A percentile compares a stretch with the other conserved stretches of the same genome.
These are phyloP conservation scores for Cenchrus americanus DNA, from an alignment of 176 grass and related monocot species.

Conservation along the genomic window DNA sequence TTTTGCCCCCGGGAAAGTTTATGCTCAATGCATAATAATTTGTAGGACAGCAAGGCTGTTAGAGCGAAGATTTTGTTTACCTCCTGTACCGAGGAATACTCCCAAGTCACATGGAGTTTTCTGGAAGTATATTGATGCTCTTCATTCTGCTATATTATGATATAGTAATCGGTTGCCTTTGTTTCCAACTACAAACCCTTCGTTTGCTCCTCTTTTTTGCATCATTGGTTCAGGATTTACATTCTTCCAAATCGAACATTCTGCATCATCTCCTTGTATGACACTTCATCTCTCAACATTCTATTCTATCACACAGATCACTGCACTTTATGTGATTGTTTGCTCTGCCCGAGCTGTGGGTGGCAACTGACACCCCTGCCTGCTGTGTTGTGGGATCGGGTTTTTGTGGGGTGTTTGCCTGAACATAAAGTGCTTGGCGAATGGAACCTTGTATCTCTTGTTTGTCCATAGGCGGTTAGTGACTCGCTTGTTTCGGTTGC, in stretches of 20 bases:
- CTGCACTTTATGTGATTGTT: too few species aligned
- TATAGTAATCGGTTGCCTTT: not conserved
- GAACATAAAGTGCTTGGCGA: not conserved
- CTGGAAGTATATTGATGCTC: constrained; percentile 10
- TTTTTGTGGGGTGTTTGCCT: not conserved
- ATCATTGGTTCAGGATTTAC: too few species aligned
- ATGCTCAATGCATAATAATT: constrained; percentile 64
- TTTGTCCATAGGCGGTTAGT: not conserved
- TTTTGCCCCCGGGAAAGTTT: constrained; percentile 39
- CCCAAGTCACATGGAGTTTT: constrained; percentile 1
- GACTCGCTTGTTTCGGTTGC: not conserved
- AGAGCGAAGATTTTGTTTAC: constrained; percentile 48
- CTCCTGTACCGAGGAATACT: constrained; percentile 34
- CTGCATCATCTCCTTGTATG: too few species aligned
- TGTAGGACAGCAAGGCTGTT: constrained; percentile 48
- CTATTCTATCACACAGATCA: too few species aligned
- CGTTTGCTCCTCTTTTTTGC: not conserved
- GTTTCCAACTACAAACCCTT: not conserved
- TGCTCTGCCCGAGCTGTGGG: not conserved
- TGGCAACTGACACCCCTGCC: too few species aligned
- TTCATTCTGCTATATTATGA: not conserved
- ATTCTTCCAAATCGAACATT: too few species aligned
- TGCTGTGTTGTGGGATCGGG: too few species aligned
- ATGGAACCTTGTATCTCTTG: not conserved
- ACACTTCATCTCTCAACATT: too few species aligned